A percentile compares a stretch with the other conserved stretches of the same genome.
Evolutionary conservation across 768 basidiomycete species (phyloP).

Genomic region (Astraeus odoratus): DNA sequence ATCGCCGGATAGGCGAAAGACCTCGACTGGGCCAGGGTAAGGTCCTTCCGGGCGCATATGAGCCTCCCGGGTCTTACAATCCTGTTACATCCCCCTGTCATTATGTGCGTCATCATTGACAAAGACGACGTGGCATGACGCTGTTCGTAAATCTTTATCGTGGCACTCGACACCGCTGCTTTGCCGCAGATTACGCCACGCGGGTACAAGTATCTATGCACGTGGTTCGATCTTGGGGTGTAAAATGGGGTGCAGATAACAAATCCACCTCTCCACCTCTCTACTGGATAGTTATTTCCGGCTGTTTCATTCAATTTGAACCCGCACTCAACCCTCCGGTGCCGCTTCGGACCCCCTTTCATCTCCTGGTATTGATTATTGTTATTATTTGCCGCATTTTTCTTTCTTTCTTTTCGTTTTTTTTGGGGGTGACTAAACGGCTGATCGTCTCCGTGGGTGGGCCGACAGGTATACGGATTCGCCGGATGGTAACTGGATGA

Average conservation of each 20-base stretch:
- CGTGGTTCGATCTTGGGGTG: no score
- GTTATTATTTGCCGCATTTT: neutral
- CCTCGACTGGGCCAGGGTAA: neutral
- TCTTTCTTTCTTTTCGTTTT: conserved; percentile 1
- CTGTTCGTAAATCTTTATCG: no score
- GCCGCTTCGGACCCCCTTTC: neutral
- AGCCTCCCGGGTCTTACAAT: neutral
- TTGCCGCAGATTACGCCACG: no score
- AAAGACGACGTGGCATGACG: no score
- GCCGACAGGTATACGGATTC: conserved; percentile 80
- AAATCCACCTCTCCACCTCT: no score
- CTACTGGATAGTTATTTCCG: no score
- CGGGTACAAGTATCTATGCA: no score
- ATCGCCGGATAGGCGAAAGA: no score
- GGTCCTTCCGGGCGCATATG: neutral
- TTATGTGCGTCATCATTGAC: no score
- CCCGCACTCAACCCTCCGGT: neutral
- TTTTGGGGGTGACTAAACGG: no score
- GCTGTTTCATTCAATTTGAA: neutral
- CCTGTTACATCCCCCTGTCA: neutral
- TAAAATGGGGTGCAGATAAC: no score
- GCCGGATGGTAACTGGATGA: conserved; percentile 82
- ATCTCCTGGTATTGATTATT: neutral
- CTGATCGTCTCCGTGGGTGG: neutral
- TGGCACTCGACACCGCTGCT: no score